A percentile compares a stretch with the other conserved stretches of the same genome.
phyloP scores from a whole-genome alignment of 495 filamentous ascomycete species.

The Penicillium canescens region DNA sequence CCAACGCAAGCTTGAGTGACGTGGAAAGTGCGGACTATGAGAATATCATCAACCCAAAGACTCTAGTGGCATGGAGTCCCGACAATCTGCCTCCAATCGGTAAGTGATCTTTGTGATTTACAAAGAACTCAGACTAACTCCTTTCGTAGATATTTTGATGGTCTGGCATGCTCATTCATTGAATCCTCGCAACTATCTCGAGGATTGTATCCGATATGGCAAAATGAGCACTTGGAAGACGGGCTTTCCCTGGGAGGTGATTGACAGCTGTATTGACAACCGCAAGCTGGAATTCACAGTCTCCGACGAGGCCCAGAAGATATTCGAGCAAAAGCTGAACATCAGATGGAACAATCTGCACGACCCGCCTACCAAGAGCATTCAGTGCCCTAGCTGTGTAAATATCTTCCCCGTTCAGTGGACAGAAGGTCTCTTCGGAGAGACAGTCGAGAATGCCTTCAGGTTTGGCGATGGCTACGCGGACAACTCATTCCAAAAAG shows the following conservation, averaged over 20 bases:
- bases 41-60: conserved; percentile 9
- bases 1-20: conserved; percentile 11
- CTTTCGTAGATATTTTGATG: conserved; percentile 70
- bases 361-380: conserved; percentile 45
- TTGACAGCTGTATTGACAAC: conserved; percentile 64
- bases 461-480: conserved; percentile 53
- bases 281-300: conserved; percentile 61
- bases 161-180: conserved; percentile 86
- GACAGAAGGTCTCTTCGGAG: conserved; percentile 22
- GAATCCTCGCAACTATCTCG: conserved; percentile 73
- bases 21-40: conserved; percentile 13
- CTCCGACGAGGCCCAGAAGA: conserved; percentile 36
- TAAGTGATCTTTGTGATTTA: conserved; percentile 7
- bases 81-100: conserved; percentile 29
- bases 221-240: conserved; percentile 59
- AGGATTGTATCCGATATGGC: conserved; percentile 69
- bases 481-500: conserved; percentile 52
- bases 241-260: conserved; percentile 67
- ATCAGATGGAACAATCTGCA: conserved; percentile 59
- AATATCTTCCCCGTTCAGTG: conserved; percentile 15
- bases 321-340: conserved; percentile 54
- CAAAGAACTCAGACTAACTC: not conserved
- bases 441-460: conserved; percentile 14
- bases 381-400: conserved; percentile 60
- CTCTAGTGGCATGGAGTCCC: conserved; percentile 12